Conservation (phyloP, 1,284 basidiomycete genomes). For the Ceratobasidium sp. region DNA sequence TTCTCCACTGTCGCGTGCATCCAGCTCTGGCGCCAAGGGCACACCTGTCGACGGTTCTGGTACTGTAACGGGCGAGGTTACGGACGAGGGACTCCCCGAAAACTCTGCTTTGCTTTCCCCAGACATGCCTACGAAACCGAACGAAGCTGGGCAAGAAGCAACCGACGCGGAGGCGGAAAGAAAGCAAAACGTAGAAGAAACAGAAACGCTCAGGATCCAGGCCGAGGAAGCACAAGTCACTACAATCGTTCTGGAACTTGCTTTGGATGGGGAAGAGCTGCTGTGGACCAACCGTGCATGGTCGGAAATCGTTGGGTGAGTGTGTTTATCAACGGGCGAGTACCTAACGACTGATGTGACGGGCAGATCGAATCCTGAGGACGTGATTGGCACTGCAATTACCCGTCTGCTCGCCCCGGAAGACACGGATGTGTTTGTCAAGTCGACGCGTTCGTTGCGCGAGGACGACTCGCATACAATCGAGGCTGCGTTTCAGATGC, state of each 20-base stretch:
- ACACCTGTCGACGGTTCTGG: constrained; percentile 18
- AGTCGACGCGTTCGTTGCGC: constrained; percentile 84
- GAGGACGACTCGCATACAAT: constrained; percentile 94
- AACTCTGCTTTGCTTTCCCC: constrained; percentile 31
- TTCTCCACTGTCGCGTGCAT: constrained; percentile 20
- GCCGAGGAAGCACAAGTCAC: constrained; percentile 93
- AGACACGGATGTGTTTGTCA: constrained; percentile 86
- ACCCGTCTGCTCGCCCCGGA: constrained; percentile 81
- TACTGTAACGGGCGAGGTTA: constrained; percentile 22
- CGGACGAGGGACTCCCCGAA: constrained; percentile 30
- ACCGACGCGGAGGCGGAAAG: constrained; percentile 45
- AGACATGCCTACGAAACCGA: constrained; percentile 21
- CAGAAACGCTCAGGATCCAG: constrained; percentile 81
- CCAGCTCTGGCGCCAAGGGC: constrained; percentile 22
- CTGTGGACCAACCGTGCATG: constrained; percentile 96
- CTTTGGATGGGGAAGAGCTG: constrained; percentile 89
- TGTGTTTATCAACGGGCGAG: constrained; percentile 46
- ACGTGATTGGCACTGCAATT: constrained; percentile 79
- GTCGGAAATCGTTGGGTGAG: constrained; percentile 90
- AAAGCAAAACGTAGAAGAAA: constrained; percentile 65
- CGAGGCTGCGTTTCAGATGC: constrained; percentile 88
- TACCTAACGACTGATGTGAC: constrained; percentile 22
- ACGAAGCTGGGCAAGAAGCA: constrained; percentile 19
- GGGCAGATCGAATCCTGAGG: constrained; percentile 80
- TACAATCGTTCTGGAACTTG: constrained; percentile 95